Conservation (phyloP, 306 rosid genomes). For the Prunus mongolica region DNA sequence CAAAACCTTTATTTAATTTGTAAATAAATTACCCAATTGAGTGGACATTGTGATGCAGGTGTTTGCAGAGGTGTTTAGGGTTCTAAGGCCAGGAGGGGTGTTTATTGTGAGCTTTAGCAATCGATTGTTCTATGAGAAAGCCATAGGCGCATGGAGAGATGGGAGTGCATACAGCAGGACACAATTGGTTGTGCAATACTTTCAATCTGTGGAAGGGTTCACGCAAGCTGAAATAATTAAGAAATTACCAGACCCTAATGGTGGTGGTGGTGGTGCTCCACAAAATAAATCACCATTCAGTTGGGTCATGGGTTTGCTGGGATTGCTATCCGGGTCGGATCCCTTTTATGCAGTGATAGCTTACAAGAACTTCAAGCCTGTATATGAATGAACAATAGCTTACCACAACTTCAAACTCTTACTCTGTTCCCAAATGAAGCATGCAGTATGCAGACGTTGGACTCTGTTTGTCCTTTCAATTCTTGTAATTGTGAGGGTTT, state of each 20-base stretch:
- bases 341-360: slow-evolving; percentile 80
- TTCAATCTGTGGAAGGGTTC: slow-evolving; percentile 75
- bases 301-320: slow-evolving; percentile 53
- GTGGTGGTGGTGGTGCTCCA: slow-evolving; percentile 14
- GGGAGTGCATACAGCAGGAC: slow-evolving; percentile 65
- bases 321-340: slow-evolving; percentile 55
- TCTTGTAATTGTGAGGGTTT: no score
- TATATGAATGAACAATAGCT: slow-evolving; percentile 41
- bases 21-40: background rate
- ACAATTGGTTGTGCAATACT: slow-evolving; percentile 74
- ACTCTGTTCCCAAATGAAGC: no score
- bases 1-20: no score
- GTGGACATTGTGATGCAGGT: slow-evolving; percentile 40
- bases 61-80: slow-evolving; percentile 69
- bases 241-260: slow-evolving; percentile 38
- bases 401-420: slow-evolving; percentile 71
- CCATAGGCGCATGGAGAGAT: slow-evolving; percentile 74
- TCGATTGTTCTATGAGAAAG: slow-evolving; percentile 87
- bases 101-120: slow-evolving; percentile 87
- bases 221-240: slow-evolving; percentile 65
- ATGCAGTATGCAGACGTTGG: no score
- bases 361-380: slow-evolving; percentile 70
- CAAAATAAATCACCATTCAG: slow-evolving; percentile 41
- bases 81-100: slow-evolving; percentile 79
- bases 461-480: no score